phyloP scores from a whole-genome alignment of 176 grass and related monocot species.

The Urochloa ruziziensis region DNA sequence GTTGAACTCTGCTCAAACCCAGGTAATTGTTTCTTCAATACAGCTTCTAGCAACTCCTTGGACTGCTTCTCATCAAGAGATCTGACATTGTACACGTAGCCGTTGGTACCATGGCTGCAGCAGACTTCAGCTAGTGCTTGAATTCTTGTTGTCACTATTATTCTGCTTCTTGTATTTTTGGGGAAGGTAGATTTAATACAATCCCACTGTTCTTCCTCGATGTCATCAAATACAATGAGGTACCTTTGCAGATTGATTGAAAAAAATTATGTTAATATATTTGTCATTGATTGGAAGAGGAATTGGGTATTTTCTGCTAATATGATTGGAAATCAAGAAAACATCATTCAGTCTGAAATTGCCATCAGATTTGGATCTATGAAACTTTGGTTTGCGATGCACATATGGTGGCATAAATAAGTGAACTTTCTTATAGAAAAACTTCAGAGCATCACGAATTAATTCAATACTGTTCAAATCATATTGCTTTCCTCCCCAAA shows the following conservation, averaged over 20 bases:
- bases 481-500: too few species aligned
- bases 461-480: too few species aligned
- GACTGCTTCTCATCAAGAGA: slow-evolving; percentile 20
- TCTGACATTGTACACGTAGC: background rate
- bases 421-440: too few species aligned
- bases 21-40: background rate
- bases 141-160: slow-evolving; percentile 9
- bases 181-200: background rate
- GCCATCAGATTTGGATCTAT: too few species aligned
- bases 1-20: background rate
- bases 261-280: background rate
- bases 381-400: too few species aligned
- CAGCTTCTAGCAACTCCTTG: background rate
- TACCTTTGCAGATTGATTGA: background rate
- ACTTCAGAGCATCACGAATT: too few species aligned
- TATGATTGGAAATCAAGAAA: too few species aligned
- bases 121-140: background rate
- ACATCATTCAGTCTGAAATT: too few species aligned
- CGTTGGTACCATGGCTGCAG: background rate
- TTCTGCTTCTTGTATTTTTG: background rate
- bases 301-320: too few species aligned
- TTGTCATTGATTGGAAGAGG: too few species aligned
- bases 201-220: background rate
- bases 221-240: slow-evolving; percentile 36
- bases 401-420: too few species aligned